Conservation (phyloP, 2,329 filamentous ascomycete species). For the Tricladium varicosporioides region DNA sequence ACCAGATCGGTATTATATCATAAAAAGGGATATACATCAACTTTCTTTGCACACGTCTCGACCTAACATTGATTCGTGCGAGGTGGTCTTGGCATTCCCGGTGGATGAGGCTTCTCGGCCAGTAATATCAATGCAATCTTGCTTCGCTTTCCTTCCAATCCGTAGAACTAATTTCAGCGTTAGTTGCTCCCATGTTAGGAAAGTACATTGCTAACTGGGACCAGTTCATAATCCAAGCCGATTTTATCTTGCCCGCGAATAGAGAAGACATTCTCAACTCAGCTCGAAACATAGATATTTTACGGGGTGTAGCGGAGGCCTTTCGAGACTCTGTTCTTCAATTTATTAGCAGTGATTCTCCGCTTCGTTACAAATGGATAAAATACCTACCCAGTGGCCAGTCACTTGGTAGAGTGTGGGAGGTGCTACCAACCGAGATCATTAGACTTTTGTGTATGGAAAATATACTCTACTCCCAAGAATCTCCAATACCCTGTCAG, state of each 20-base stretch:
- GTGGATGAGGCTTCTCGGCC: no score
- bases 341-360: constrained; percentile 8
- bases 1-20: no score
- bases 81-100: no score
- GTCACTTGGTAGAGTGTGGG: constrained; percentile 8
- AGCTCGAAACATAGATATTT: constrained; percentile 14
- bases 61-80: no score
- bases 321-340: constrained; percentile 15
- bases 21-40: no score
- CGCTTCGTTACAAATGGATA: constrained; percentile 16
- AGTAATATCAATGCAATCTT: no score
- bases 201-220: not conserved
- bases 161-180: no score
- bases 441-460: not conserved
- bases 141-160: no score
- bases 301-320: constrained; percentile 1
- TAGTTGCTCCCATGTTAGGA: no score
- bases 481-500: not conserved
- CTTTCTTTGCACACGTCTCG: no score
- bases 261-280: constrained; percentile 19
- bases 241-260: constrained; percentile 22
- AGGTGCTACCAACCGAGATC: not conserved
- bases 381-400: constrained; percentile 13
- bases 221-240: constrained; percentile 22
- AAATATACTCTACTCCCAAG: constrained; percentile 11